A percentile compares a stretch with the other conserved stretches of the same genome.
These are phyloP conservation scores for Sporopachydermia lactativora DNA, from an alignment of 805 yeast species.

Conservation along the genomic window DNA sequence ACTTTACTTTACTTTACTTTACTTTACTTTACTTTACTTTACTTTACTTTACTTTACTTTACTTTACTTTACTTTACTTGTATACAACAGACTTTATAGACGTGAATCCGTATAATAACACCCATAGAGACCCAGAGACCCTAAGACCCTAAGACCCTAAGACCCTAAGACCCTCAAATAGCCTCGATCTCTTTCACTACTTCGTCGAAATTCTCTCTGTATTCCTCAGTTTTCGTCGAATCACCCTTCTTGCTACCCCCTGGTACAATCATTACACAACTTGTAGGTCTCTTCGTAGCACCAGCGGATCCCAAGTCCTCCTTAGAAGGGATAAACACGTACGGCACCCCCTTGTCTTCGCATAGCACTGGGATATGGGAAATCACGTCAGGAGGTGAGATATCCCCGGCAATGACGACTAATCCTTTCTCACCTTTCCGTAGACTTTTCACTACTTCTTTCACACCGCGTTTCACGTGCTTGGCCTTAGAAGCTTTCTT, in stretches of 20 bases:
- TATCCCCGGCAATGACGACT: conserved; percentile 94
- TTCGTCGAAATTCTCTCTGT: conserved; percentile 87
- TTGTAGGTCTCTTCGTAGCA: conserved; percentile 97
- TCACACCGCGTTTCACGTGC: conserved; percentile 97
- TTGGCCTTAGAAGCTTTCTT: conserved; percentile 97
- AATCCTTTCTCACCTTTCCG: conserved; percentile 98
- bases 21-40: too few relatives aligned
- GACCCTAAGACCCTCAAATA: conserved; percentile 2
- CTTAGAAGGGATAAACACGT: conserved; percentile 87
- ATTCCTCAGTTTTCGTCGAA: conserved; percentile 61
- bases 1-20: too few relatives aligned
- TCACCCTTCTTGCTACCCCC: conserved; percentile 75
- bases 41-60: too few relatives aligned
- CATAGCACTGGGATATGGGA: conserved; percentile 96
- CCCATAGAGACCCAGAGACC: background rate
- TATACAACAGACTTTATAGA: too few relatives aligned
- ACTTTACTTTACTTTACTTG: too few relatives aligned
- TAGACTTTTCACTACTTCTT: conserved; percentile 94
- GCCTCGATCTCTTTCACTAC: conserved; percentile 72
- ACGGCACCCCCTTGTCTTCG: conserved; percentile 89
- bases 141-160: background rate
- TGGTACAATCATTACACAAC: conserved; percentile 94
- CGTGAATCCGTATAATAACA: too few relatives aligned
- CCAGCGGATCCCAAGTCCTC: conserved; percentile 98
- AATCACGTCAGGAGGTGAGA: conserved; percentile 93